Evolutionary conservation across 768 basidiomycete genomes (phyloP), one percentile per base, ranked within the genome.

Genomic region (Royoungia palumana): DNA sequence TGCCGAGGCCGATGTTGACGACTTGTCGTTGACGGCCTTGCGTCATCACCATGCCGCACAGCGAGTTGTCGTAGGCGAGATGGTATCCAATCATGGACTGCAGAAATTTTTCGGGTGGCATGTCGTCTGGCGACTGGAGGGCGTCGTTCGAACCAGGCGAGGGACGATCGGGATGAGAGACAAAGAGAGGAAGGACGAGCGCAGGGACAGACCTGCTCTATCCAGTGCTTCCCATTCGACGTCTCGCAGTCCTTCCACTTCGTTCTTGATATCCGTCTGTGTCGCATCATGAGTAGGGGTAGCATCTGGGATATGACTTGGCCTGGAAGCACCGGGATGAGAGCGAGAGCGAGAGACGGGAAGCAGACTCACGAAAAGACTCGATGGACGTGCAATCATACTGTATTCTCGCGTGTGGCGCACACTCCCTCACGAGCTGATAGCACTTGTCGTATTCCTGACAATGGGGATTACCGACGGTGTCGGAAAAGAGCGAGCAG

Each of bases 41-140:
- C 2, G 86, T 86, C 79, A 92, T 88, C 34, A 84, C 82, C 85
- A 90, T 89, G n/a, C 83, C 87, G 46, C 87, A 81, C 9, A 90
- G 64, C 10, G 83, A 85, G 49, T 77, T 78, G 51, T 84, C 80
- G 56, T 76, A 82, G 2, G 81, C 74, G 39, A 87, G 78, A 50
- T 87, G 85, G 57, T 90, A 90, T 7, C 87, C 87, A 49, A 90
- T 90, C 79, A 84, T 85, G 1, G 87, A 85, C 20, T 81, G 79
- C 16, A 83, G 71, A 43, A 80, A 81, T 59, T 80, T 79, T 56
- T 82, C 81, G 35, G 82, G 79, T 2, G 80, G 73, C 71, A 84
- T 78, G 56, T 77, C 76, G 53, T 85, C 80, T 20, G 75, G 74
- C 2, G 76, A 75, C 77, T 83, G 51, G 14, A 10, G 7, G 9